These are phyloP conservation scores for Quillaja saponaria DNA, from an alignment of 306 rosid genomes.

Conservation along the genomic window DNA sequence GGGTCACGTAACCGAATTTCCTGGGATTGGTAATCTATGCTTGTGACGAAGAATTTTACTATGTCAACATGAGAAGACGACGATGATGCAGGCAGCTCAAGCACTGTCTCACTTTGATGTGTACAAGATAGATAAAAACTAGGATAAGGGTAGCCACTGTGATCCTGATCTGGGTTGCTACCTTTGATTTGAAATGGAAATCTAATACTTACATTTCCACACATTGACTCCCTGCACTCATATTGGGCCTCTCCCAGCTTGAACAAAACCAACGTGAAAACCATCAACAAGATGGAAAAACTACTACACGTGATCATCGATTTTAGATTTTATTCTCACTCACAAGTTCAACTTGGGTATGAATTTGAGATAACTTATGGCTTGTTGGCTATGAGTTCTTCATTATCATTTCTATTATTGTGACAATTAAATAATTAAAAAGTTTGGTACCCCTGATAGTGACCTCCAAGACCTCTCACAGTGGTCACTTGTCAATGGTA, in stretches of 20 bases:
- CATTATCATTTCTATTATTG: too few species aligned
- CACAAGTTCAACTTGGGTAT: too few species aligned
- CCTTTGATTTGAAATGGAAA: too few species aligned
- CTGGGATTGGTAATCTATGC: slow-evolving; percentile 24
- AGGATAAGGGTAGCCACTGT: not conserved
- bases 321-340: too few species aligned
- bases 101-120: not conserved
- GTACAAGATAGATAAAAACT: not conserved
- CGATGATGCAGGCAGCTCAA: slow-evolving; percentile 15
- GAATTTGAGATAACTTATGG: too few species aligned
- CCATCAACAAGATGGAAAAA: not conserved
- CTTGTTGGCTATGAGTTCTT: too few species aligned
- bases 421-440: too few species aligned
- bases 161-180: too few species aligned
- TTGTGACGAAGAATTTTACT: slow-evolving; percentile 6
- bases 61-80: not conserved
- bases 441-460: too few species aligned
- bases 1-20: slow-evolving; percentile 21
- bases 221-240: not conserved
- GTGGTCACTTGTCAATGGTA: too few species aligned
- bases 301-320: too few species aligned
- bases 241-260: not conserved
- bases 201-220: not conserved
- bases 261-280: not conserved
- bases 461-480: too few species aligned